Evolutionary conservation across 306 rosid genomes (phyloP), one percentile per base, ranked within the genome.

Genomic region (Cicer arietinum): DNA sequence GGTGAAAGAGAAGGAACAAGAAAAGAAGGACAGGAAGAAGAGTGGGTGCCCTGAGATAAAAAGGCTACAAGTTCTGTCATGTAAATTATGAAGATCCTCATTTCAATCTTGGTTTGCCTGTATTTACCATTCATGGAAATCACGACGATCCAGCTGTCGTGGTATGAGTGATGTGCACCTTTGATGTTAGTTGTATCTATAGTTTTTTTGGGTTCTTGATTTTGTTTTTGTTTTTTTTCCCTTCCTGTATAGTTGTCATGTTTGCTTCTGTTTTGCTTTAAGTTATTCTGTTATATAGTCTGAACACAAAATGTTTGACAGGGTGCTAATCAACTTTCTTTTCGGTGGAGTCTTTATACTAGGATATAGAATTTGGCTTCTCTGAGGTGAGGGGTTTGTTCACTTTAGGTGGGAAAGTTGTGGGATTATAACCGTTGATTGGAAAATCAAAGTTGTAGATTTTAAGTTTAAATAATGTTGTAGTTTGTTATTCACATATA

Each of bases 111-210:
- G 98, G 98, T 57, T 85, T 94, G 86, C 98, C 97, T 40, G 97
- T 94, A 3, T 94, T 94, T 87, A 91, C 97, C 85, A 90, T 94
- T 85, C 98, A 94, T 79, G 98, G 98, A 78, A 94, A 94, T 77
- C 98, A 94, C 43, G 98, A 94, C 9, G 98, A 94, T 84, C 98
- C 98, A 8, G 98, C 97, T 44, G 98, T 97, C 85, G 96, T 94
- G 96, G 98, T 94, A 94, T 86, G 89, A 37, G 48, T 79, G 40
- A 52, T 73, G 9, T 67, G 16, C 6, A 74, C 39, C 13, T 60
- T 40, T 72, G 44, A 43, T 59, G 17, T 16, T 54, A 14, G 67
- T 22, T 22, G 25, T 22, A 1, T 22, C 25, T 22, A 22, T 22
- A 22, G 25, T 51, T 16, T 43, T 61, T 68, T 76, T 35, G 56